Evolutionary conservation across 345 rosid species (phyloP).

Genomic region (Syzygium aqueum): DNA sequence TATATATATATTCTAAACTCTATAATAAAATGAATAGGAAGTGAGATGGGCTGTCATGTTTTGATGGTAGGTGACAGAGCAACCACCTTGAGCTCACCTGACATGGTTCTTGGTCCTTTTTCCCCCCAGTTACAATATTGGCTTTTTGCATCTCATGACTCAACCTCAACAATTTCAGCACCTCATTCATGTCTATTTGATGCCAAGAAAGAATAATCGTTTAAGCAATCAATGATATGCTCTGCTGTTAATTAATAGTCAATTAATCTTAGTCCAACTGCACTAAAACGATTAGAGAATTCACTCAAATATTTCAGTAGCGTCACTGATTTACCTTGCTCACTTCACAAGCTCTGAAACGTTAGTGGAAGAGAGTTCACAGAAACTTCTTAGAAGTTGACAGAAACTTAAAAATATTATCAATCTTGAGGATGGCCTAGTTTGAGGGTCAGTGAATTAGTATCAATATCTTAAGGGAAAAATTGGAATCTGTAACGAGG

Average conservation of each 20-base stretch:
- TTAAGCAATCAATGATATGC: neutral
- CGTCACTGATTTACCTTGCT: neutral
- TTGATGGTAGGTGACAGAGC: slow-evolving; percentile 47
- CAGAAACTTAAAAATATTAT: neutral
- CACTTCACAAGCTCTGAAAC: neutral
- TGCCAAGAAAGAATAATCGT: slow-evolving; percentile 4
- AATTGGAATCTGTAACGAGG: neutral
- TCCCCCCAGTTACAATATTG: slow-evolving; percentile 5
- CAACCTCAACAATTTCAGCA: slow-evolving; percentile 19
- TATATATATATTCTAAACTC: neutral
- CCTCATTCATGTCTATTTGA: slow-evolving; percentile 32
- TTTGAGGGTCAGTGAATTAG: neutral
- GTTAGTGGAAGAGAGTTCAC: neutral
- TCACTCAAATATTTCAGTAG: neutral
- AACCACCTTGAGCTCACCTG: slow-evolving; percentile 46
- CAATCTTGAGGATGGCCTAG: neutral
- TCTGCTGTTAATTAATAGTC: neutral
- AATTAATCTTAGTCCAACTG: neutral
- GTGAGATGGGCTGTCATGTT: slow-evolving; percentile 40
- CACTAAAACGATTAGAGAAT: neutral
- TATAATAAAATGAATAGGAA: slow-evolving; percentile 2
- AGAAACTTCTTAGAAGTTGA: neutral
- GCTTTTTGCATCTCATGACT: slow-evolving; percentile 16
- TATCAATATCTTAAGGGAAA: neutral
- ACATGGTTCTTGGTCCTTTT: slow-evolving; percentile 16